Conservation (phyloP, 441 rosid genomes). For the Pelargonium fulgidum region DNA sequence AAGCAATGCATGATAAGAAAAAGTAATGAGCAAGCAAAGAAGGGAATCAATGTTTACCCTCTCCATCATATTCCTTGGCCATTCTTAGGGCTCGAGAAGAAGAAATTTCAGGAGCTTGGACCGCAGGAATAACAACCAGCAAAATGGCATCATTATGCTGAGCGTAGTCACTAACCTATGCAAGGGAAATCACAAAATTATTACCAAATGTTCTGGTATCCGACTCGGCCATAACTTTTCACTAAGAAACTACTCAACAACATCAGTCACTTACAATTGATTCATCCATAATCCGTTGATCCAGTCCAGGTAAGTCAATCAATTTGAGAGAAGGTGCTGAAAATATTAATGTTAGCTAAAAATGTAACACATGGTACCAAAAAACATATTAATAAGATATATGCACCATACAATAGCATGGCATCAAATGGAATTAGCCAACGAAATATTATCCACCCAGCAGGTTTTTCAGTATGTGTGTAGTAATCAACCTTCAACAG, state of each 20-base stretch:
- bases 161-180: conserved; percentile 63
- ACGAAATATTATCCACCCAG: background rate
- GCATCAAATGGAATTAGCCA: background rate
- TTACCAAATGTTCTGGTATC: background rate
- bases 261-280: conserved; percentile 19
- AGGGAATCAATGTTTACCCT: conserved; percentile 23
- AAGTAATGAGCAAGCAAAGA: background rate
- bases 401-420: background rate
- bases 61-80: conserved; percentile 81
- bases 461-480: background rate
- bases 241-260: conserved; percentile 27
- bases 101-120: conserved; percentile 77
- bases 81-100: conserved; percentile 75
- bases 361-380: background rate
- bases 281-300: conserved; percentile 82
- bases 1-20: background rate
- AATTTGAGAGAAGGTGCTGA: conserved; percentile 88
- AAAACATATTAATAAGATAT: background rate
- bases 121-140: conserved; percentile 79
- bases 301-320: conserved; percentile 88
- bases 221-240: background rate
- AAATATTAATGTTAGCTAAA: background rate
- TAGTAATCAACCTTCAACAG: background rate
- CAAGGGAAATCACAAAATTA: background rate
- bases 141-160: conserved; percentile 83